These are phyloP conservation scores for Panicum hallii DNA, from an alignment of 202 grass and related monocot species.

Conservation along the genomic window DNA sequence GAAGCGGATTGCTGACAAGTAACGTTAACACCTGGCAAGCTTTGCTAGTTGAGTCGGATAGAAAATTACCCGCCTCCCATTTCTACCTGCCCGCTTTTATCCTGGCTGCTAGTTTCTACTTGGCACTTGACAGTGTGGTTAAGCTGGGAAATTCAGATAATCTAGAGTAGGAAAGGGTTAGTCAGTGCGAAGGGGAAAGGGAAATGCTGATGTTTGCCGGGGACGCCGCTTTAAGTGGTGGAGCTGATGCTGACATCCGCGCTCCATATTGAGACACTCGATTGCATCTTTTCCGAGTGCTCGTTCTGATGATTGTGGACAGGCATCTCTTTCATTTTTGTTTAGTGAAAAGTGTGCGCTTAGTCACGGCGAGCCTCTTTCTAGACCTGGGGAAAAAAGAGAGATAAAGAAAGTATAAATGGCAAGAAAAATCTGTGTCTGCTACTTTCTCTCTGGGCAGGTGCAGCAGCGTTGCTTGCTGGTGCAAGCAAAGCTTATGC, in stretches of 20 bases:
- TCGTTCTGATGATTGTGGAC: constrained; percentile 38
- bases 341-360: constrained; percentile 27
- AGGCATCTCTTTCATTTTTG: constrained; percentile 40
- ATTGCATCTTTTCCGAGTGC: constrained; percentile 44
- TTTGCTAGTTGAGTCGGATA: background rate
- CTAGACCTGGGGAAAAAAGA: background rate
- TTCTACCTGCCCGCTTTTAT: background rate
- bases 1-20: constrained; percentile 2
- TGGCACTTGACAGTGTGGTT: constrained; percentile 10
- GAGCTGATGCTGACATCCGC: constrained; percentile 63
- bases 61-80: background rate
- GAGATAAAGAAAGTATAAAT: background rate
- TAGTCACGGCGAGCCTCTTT: constrained; percentile 35
- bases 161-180: constrained; percentile 31
- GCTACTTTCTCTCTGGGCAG: background rate
- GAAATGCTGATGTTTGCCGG: constrained; percentile 64
- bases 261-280: constrained; percentile 50
- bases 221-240: constrained; percentile 59
- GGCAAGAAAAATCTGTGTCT: constrained; percentile 8
- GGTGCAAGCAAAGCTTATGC: constrained; percentile 6
- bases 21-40: background rate
- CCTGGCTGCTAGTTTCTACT: constrained; percentile 14
- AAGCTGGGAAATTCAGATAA: constrained; percentile 26
- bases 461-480: constrained; percentile 13
- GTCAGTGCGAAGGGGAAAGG: constrained; percentile 40